Evolutionary conservation across 257 asterid genomes (phyloP).

Genomic region (Solanum corneliomulleri): DNA sequence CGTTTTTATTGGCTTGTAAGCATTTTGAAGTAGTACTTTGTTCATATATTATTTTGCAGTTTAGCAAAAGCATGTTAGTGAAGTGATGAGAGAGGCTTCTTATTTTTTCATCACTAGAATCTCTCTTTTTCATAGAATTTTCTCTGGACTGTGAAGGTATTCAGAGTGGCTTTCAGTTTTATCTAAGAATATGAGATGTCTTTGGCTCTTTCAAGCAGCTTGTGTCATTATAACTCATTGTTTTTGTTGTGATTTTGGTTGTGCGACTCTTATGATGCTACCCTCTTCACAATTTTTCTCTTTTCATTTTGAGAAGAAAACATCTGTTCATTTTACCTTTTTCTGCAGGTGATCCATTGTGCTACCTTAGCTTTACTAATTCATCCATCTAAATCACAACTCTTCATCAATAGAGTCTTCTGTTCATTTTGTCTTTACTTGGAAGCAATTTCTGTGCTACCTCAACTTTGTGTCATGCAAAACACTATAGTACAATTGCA

Average conservation of each 20-base stretch:
- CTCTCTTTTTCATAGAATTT: too few species aligned
- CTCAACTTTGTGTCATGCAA: conserved; percentile 40
- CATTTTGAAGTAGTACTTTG: too few species aligned
- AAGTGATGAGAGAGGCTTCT: too few species aligned
- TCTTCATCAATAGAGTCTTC: conserved; percentile 20
- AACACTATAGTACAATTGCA: conserved; percentile 35
- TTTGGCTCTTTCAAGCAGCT: background rate
- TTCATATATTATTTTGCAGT: too few species aligned
- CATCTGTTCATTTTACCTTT: background rate
- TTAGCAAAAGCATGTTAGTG: too few species aligned
- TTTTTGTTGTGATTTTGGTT: background rate
- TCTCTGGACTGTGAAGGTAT: too few species aligned
- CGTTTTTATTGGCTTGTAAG: too few species aligned
- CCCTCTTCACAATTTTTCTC: background rate
- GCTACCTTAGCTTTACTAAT: conserved; percentile 27
- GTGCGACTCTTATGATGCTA: background rate
- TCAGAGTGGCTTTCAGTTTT: too few species aligned
- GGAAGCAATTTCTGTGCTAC: conserved; percentile 35
- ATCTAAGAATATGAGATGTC: too few species aligned
- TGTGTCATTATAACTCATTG: background rate
- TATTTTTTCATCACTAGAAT: too few species aligned
- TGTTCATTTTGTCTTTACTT: conserved; percentile 37
- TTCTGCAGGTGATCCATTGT: conserved; percentile 32
- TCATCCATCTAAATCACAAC: conserved; percentile 37
- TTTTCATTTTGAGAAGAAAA: background rate